These are phyloP conservation scores for Isabelozyma rhagii DNA, from an alignment of 805 yeast genomes.

Conservation along the genomic window DNA sequence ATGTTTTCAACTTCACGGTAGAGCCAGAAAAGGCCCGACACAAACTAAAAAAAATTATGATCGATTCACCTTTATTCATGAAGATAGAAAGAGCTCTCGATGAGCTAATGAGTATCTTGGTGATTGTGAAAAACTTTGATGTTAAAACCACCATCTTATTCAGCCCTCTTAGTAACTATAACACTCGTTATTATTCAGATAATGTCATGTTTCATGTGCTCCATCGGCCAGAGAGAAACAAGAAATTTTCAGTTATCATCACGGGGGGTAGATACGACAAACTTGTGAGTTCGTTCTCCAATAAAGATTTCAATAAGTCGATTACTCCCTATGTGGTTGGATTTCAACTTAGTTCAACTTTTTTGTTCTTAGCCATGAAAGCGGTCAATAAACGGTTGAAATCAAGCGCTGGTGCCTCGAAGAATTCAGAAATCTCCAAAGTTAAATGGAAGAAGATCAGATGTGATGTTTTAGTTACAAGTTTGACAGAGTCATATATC, in stretches of 20 bases:
- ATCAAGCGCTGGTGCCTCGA: background rate
- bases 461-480: constrained; percentile 79
- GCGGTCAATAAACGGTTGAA: constrained; percentile 15
- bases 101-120: constrained; percentile 59
- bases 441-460: constrained; percentile 36
- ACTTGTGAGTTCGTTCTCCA: constrained; percentile 63
- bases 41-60: constrained; percentile 66
- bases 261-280: constrained; percentile 94
- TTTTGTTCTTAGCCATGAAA: constrained; percentile 35
- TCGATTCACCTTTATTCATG: constrained; percentile 62
- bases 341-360: constrained; percentile 64
- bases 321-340: constrained; percentile 67
- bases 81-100: constrained; percentile 61
- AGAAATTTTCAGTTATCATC: constrained; percentile 53
- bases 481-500: constrained; percentile 56
- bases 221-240: constrained; percentile 54
- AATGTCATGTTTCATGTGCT: constrained; percentile 90
- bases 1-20: constrained; percentile 67
- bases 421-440: constrained; percentile 19
- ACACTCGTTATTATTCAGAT: constrained; percentile 70
- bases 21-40: constrained; percentile 63
- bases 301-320: constrained; percentile 28
- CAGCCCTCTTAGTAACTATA: constrained; percentile 83
- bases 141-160: constrained; percentile 56
- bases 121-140: constrained; percentile 55